Conservation (phyloP, 2,329 filamentous ascomycete species). For the Dothideomycetes sp. region DNA sequence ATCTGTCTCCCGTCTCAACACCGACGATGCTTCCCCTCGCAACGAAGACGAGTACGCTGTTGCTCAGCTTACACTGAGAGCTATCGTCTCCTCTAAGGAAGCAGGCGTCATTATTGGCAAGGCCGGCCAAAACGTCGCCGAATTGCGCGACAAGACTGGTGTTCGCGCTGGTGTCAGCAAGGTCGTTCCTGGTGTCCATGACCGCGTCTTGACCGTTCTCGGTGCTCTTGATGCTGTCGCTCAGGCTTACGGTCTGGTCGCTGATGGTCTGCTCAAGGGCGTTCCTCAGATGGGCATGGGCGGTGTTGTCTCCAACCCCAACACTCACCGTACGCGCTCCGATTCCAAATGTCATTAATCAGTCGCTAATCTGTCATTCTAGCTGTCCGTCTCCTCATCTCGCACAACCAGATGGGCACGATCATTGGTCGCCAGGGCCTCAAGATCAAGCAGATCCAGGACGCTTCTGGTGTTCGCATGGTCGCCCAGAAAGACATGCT, state of each 20-base stretch:
- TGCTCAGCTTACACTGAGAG: conserved; percentile 84
- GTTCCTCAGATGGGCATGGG: conserved; percentile 95
- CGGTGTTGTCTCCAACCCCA: conserved; percentile 74
- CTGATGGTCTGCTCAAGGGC: conserved; percentile 82
- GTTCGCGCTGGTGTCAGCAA: conserved; percentile 98
- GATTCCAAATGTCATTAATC: neutral
- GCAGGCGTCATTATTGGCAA: conserved; percentile 99
- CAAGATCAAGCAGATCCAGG: conserved; percentile 99
- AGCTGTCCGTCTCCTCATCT: conserved; percentile 98
- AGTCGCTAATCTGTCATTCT: conserved; percentile 18
- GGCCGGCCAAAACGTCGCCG: conserved; percentile 94
- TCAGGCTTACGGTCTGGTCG: conserved; percentile 87
- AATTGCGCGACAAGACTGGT: conserved; percentile 92
- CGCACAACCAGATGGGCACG: conserved; percentile 99
- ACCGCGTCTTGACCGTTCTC: conserved; percentile 92
- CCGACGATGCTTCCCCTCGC: conserved; percentile 74
- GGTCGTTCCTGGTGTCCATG: conserved; percentile 93
- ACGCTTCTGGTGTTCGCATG: conserved; percentile 94
- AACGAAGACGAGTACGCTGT: conserved; percentile 96
- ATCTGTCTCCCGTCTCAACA: conserved; percentile 33
- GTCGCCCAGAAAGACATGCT: conserved; percentile 99
- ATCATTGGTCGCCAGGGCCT: conserved; percentile 94
- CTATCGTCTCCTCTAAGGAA: conserved; percentile 98
- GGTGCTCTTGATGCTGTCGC: conserved; percentile 81
- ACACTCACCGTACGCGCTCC: conserved; percentile 76